phyloP scores from a whole-genome alignment of 2,329 filamentous ascomycete species.

The Orbilia blumenaviensis region DNA sequence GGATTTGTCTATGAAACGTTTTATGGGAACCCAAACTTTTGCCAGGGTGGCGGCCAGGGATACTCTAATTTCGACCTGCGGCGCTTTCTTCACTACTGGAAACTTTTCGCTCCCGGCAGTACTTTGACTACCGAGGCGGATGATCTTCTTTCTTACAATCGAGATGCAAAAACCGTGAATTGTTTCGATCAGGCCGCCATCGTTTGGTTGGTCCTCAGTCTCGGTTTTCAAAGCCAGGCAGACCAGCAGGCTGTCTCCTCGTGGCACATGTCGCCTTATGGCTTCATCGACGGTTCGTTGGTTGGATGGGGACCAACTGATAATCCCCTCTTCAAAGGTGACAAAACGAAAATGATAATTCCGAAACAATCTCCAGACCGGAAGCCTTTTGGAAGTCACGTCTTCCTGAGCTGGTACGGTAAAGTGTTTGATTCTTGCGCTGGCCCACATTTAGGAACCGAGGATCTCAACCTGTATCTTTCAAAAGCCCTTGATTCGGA shows the following conservation, averaged over 20 bases:
- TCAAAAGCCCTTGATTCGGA: background rate
- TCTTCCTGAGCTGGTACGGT: background rate
- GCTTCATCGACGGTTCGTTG: background rate
- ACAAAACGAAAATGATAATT: background rate
- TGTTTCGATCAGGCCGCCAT: background rate
- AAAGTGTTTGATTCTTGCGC: conserved; percentile 5
- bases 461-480: background rate
- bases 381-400: background rate
- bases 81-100: background rate
- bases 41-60: background rate
- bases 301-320: conserved; percentile 5
- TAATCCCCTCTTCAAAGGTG: background rate
- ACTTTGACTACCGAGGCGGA: background rate
- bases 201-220: background rate
- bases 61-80: background rate
- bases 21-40: background rate
- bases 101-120: background rate
- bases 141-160: background rate
- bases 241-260: background rate
- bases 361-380: background rate
- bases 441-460: conserved; percentile 8
- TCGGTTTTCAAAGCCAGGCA: background rate
- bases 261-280: background rate
- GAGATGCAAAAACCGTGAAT: background rate
- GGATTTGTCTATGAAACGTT: background rate